phyloP scores from a whole-genome alignment of 768 basidiomycete genomes.

The Rhodotorula kratochvilovae region DNA sequence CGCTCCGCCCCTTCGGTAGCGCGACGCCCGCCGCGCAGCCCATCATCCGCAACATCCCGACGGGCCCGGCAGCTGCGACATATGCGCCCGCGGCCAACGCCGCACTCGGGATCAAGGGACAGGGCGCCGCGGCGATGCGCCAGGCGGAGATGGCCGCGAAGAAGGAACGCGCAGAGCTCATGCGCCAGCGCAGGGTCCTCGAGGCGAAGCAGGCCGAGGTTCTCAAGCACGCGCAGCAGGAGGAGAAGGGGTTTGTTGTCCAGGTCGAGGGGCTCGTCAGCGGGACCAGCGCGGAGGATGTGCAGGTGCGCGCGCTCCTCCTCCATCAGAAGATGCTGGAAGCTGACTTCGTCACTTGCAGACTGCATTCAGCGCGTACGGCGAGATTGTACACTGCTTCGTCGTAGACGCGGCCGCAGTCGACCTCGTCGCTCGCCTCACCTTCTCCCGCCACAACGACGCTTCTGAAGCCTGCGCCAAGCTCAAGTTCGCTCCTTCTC shows the following conservation, averaged over 20 bases:
- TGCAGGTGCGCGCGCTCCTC: slow-evolving; percentile 15
- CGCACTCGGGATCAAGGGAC: slow-evolving; percentile 17
- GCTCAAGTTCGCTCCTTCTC: slow-evolving; percentile 20
- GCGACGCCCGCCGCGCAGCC: slow-evolving; percentile 28
- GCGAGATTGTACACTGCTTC: slow-evolving; percentile 32
- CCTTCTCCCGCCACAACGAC: slow-evolving; percentile 25
- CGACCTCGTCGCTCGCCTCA: slow-evolving; percentile 24
- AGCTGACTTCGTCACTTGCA: not conserved
- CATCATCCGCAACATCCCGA: not conserved
- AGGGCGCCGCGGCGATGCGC: not conserved
- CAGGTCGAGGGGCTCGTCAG: slow-evolving; percentile 32
- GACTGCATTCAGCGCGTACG: slow-evolving; percentile 36
- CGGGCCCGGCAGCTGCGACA: not conserved
- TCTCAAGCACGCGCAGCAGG: slow-evolving; percentile 8
- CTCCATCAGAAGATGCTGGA: too few species aligned
- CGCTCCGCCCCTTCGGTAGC: slow-evolving; percentile 22
- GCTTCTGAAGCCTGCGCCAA: slow-evolving; percentile 23
- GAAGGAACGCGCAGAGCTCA: not conserved
- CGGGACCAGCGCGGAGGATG: slow-evolving; percentile 36
- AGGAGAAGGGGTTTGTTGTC: slow-evolving; percentile 31
- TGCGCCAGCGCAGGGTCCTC: slow-evolving; percentile 5
- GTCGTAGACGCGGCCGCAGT: slow-evolving; percentile 13
- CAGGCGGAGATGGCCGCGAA: not conserved
- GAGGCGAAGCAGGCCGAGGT: slow-evolving; percentile 1
- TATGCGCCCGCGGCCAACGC: not conserved